Evolutionary conservation across 495 filamentous ascomycete genomes (phyloP), one percentile per base, ranked within the genome.

Genomic region (Alectoria sarmentosa): DNA sequence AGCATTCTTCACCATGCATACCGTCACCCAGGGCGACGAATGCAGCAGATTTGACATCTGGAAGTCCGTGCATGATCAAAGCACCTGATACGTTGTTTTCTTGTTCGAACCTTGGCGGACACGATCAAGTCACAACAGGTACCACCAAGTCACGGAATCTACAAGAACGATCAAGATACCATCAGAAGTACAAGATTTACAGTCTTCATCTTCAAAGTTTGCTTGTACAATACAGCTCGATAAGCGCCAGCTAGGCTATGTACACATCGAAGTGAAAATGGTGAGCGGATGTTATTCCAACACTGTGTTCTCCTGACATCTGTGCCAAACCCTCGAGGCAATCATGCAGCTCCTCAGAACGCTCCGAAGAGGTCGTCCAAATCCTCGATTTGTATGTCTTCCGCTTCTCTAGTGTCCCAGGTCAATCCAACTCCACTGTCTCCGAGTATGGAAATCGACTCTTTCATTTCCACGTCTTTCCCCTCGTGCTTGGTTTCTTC

Each of bases 301-400:
- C 46, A 41, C 39, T 38, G 21, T 30, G 9, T 34, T 49, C 41
- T 61, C 52, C 54, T 17, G 36, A 19, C 26, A 36, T 46, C 30
- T 44, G 19, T 38, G 10, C 34, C 37, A 55, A 23, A 39, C 5
- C 30, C 30, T 34, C 8, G 2, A 55, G 15, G 30, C 49, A 34
- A 55, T 30, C 39, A 34, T 28, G 26, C 37, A 36, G 37, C 23
- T 59, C 44, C 64, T 81, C 76, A 90, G 66, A 86, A 89, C 46
- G 82, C 84, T 62, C 85, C 81, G 73, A 98, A 83, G 77, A 97
- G 82, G 64, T 91, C 86, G 72, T 98, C 94, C 4, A 98, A 83
- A 80, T 98, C 94, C 55, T 95, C 89, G 41, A 98, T 81, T 75
- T 91, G 90, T 59, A 98, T 85, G 61, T 84, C 90, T 76, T 98